phyloP scores from a whole-genome alignment of 2,329 filamentous ascomycete species.

The Dactylonectria estremocensis region DNA sequence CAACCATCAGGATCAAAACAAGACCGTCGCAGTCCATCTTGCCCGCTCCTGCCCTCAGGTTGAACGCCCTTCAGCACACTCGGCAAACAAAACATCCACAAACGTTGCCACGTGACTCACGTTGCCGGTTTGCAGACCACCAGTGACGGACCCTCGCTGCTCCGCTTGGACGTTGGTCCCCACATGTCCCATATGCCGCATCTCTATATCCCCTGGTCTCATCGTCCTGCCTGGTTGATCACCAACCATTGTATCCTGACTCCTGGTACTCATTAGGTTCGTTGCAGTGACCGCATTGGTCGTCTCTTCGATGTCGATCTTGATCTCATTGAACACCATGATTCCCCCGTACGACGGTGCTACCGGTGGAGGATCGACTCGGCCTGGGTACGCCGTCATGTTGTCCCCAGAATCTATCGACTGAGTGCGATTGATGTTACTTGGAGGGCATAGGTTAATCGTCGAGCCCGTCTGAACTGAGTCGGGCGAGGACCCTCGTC shows the following conservation, averaged over 20 bases:
- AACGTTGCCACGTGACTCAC: conserved; percentile 39
- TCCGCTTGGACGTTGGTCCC: conserved; percentile 43
- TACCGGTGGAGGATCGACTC: conserved; percentile 44
- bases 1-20: neutral
- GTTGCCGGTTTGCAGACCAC: conserved; percentile 33
- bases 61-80: conserved; percentile 44
- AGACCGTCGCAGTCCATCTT: neutral
- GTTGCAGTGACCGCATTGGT: conserved; percentile 24
- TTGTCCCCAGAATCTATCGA: conserved; percentile 39
- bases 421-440: conserved; percentile 28
- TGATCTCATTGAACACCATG: conserved; percentile 74
- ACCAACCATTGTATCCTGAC: conserved; percentile 22
- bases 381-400: conserved; percentile 36
- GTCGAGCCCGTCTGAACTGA: conserved; percentile 44
- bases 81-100: conserved; percentile 45
- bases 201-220: conserved; percentile 40
- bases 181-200: conserved; percentile 45
- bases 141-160: conserved; percentile 31
- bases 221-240: conserved; percentile 30
- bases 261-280: conserved; percentile 24
- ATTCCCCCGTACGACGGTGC: conserved; percentile 65
- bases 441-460: conserved; percentile 44
- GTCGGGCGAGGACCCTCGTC: conserved; percentile 35
- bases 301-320: conserved; percentile 61
- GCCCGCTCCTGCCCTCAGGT: neutral